phyloP scores from a whole-genome alignment of 352 stramenopile species.

The Pythium brachiatum region DNA sequence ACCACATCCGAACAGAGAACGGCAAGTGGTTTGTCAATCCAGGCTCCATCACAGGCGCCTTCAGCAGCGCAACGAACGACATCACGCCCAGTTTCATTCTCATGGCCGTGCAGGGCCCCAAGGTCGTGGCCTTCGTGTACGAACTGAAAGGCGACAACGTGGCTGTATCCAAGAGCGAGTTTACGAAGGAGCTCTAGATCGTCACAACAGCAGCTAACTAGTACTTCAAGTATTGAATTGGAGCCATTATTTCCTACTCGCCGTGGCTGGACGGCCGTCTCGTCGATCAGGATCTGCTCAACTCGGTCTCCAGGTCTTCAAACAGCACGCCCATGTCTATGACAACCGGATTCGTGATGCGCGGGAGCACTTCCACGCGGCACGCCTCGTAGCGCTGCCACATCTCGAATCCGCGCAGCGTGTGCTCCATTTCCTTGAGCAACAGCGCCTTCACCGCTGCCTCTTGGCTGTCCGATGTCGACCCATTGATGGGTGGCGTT shows the following conservation, averaged over 20 bases:
- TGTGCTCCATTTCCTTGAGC: conserved; percentile 85
- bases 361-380: conserved; percentile 66
- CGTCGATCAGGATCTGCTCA: conserved; percentile 28
- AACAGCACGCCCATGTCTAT: conserved; percentile 68
- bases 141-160: conserved; percentile 85
- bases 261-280: not conserved
- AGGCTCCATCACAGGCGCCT: conserved; percentile 96
- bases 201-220: not conserved
- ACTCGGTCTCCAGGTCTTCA: conserved; percentile 64
- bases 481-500: conserved; percentile 62
- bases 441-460: conserved; percentile 60
- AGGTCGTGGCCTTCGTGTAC: conserved; percentile 98
- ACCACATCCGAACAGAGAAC: conserved; percentile 90
- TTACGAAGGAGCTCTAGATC: conserved; percentile 63
- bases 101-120: conserved; percentile 95
- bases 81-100: conserved; percentile 96
- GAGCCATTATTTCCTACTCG: not conserved
- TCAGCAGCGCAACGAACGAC: conserved; percentile 73
- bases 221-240: conserved; percentile 6
- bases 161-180: conserved; percentile 89
- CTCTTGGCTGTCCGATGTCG: conserved; percentile 56
- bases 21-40: conserved; percentile 98
- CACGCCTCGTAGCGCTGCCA: conserved; percentile 80
- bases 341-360: conserved; percentile 69
- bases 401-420: conserved; percentile 84